These are phyloP conservation scores for Mycena galericulata DNA, from an alignment of 768 basidiomycete species.

Conservation along the genomic window DNA sequence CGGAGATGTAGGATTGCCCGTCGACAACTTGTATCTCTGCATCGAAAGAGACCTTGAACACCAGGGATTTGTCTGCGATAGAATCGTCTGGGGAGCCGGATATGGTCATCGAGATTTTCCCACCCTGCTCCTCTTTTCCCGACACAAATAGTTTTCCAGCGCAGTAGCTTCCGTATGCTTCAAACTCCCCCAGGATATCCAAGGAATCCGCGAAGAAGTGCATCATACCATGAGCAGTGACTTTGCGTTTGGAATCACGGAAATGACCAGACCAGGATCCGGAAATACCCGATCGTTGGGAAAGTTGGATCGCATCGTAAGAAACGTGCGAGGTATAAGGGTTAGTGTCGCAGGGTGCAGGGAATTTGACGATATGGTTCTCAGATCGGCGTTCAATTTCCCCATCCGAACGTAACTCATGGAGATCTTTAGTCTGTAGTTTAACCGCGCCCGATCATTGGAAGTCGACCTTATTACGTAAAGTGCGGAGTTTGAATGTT, in stretches of 20 bases:
- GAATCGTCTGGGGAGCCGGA: background rate
- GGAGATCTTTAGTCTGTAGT: background rate
- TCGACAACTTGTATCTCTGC: background rate
- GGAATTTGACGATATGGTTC: background rate
- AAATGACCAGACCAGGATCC: conserved; percentile 1
- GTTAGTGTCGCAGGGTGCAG: background rate
- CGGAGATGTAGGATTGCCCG: background rate
- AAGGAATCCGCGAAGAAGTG: background rate
- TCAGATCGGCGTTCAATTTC: background rate
- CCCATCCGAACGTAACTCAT: background rate
- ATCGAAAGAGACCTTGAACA: background rate
- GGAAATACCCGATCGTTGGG: background rate
- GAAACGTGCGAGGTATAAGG: background rate
- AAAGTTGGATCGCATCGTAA: background rate
- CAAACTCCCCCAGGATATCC: background rate
- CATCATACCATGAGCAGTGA: background rate
- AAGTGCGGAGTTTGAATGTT: too few relatives aligned
- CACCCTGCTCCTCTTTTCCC: background rate
- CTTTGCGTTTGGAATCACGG: background rate
- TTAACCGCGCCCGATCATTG: too few relatives aligned
- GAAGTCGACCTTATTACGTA: too few relatives aligned
- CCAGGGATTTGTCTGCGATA: background rate
- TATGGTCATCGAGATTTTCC: background rate
- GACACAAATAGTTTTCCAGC: background rate
- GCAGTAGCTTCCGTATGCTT: background rate